Conservation (phyloP, 495 filamentous ascomycete species). For the Pyrenopolyporus hunteri region DNA sequence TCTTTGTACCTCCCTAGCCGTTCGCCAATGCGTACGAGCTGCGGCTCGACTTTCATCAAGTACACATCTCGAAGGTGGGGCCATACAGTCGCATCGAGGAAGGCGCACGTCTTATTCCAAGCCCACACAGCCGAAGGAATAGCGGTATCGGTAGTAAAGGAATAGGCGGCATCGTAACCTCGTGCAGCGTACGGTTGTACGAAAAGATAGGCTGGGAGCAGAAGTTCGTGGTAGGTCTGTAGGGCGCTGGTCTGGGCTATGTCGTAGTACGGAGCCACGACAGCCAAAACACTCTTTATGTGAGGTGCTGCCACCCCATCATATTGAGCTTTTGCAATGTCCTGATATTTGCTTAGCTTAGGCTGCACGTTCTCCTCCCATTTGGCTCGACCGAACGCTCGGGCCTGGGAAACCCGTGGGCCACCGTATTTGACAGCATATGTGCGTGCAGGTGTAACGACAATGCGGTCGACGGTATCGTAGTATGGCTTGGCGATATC, state of each 20-base stretch:
- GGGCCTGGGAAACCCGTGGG: constrained; percentile 70
- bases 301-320: constrained; percentile 72
- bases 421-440: constrained; percentile 79
- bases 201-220: constrained; percentile 77
- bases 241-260: constrained; percentile 63
- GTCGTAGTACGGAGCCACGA: constrained; percentile 73
- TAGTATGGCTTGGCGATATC: constrained; percentile 78
- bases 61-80: constrained; percentile 80
- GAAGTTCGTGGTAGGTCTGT: constrained; percentile 69
- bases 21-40: constrained; percentile 89
- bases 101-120: constrained; percentile 68
- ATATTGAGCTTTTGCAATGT: constrained; percentile 68
- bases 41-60: constrained; percentile 90
- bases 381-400: constrained; percentile 67
- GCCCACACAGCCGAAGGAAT: constrained; percentile 74
- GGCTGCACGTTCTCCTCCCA: constrained; percentile 82
- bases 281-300: constrained; percentile 62
- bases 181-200: constrained; percentile 75
- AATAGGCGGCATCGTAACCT: constrained; percentile 68
- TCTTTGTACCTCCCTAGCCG: constrained; percentile 77
- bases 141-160: constrained; percentile 71
- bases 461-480: constrained; percentile 63
- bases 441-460: constrained; percentile 69
- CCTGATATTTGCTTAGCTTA: constrained; percentile 67
- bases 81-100: constrained; percentile 77